phyloP scores from a whole-genome alignment of 2,329 filamentous ascomycete species.

The Sphaerulina musiva region DNA sequence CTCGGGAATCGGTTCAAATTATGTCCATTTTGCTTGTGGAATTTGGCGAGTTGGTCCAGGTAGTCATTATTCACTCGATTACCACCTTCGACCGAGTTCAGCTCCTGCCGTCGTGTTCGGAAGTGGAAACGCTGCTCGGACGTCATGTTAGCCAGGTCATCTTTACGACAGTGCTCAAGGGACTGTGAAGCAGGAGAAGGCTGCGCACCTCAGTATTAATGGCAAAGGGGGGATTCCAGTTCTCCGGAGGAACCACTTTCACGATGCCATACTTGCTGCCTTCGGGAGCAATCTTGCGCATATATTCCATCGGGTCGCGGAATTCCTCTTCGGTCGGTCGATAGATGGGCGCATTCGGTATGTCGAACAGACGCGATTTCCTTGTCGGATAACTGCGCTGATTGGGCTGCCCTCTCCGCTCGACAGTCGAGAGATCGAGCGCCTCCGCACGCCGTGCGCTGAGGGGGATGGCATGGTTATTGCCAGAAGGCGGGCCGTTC shows the following conservation, averaged over 20 bases:
- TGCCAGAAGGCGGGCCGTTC: slow-evolving; percentile 37
- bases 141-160: slow-evolving; percentile 24
- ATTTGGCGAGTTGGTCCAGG: slow-evolving; percentile 88
- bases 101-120: slow-evolving; percentile 86
- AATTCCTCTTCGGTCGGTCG: slow-evolving; percentile 88
- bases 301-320: slow-evolving; percentile 87
- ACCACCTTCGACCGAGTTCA: slow-evolving; percentile 97
- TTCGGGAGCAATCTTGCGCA: slow-evolving; percentile 82
- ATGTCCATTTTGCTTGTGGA: slow-evolving; percentile 92
- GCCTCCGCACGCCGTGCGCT: slow-evolving; percentile 60
- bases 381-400: slow-evolving; percentile 56
- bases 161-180: neutral
- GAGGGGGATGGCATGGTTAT: slow-evolving; percentile 47
- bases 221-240: slow-evolving; percentile 90
- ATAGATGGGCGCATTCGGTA: slow-evolving; percentile 86
- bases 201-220: slow-evolving; percentile 85
- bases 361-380: slow-evolving; percentile 61
- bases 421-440: slow-evolving; percentile 81
- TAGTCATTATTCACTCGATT: slow-evolving; percentile 95
- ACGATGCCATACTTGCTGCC: slow-evolving; percentile 84
- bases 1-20: slow-evolving; percentile 91
- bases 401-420: slow-evolving; percentile 77
- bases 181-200: neutral
- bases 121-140: slow-evolving; percentile 81
- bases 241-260: slow-evolving; percentile 89